phyloP scores from a whole-genome alignment of 345 rosid species.

The Zanthoxylum bungeanum region DNA sequence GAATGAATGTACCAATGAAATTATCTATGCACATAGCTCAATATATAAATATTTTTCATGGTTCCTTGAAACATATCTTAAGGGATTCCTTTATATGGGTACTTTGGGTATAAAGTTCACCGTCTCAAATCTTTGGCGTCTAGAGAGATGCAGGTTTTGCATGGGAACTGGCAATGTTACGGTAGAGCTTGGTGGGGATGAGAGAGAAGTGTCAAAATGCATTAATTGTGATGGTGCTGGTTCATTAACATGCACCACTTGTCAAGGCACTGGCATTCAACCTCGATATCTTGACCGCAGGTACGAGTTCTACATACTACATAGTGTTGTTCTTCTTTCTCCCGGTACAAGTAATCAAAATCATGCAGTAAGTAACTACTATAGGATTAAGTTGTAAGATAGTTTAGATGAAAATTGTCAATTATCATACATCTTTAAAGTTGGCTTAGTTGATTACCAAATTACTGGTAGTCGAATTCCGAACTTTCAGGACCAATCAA shows the following conservation, averaged over 20 bases:
- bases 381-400: not conserved
- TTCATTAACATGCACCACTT: constrained; percentile 90
- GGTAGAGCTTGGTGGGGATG: constrained; percentile 72
- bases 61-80: not conserved
- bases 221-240: constrained; percentile 84
- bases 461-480: not conserved
- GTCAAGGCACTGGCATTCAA: constrained; percentile 94
- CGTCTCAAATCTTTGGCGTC: constrained; percentile 8
- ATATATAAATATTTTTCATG: not conserved
- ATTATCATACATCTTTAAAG: not conserved
- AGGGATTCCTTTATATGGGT: not conserved
- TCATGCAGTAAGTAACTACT: not conserved
- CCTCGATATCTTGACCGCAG: constrained; percentile 99
- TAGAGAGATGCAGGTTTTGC: constrained; percentile 91
- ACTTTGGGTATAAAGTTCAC: not conserved
- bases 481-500: not conserved
- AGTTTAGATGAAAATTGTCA: no score
- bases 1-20: not conserved
- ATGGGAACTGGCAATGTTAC: constrained; percentile 64
- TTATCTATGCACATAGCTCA: not conserved
- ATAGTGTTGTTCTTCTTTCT: not conserved
- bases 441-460: not conserved
- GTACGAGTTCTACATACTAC: constrained; percentile 26
- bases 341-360: not conserved
- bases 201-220: constrained; percentile 73